A percentile compares a stretch with the other conserved stretches of the same genome.
These are phyloP conservation scores for Nyctanthes arbortristis DNA, from an alignment of 257 asterid genomes.

Conservation along the genomic window DNA sequence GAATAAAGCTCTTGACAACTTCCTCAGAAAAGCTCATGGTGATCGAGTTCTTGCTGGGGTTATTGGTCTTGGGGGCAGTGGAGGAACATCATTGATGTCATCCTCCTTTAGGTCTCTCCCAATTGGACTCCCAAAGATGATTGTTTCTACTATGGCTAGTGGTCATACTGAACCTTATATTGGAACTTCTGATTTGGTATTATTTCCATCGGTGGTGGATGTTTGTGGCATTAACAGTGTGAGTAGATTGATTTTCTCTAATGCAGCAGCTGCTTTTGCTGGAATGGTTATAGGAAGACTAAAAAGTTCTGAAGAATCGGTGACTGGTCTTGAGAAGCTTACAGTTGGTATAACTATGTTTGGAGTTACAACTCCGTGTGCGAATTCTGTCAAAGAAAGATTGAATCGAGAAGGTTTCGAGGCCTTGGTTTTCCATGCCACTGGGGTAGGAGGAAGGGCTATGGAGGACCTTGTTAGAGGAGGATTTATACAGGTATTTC, in stretches of 20 bases:
- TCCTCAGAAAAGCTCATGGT: slow-evolving; percentile 47
- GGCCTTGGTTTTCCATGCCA: slow-evolving; percentile 87
- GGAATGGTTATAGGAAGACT: slow-evolving; percentile 77
- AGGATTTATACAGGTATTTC: slow-evolving; percentile 81
- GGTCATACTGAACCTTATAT: slow-evolving; percentile 88
- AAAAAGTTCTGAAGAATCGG: slow-evolving; percentile 32
- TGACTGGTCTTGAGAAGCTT: slow-evolving; percentile 37
- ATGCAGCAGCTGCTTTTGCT: slow-evolving; percentile 85
- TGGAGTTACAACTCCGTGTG: slow-evolving; percentile 94
- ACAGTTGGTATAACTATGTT: slow-evolving; percentile 96
- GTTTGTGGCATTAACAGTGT: slow-evolving; percentile 89
- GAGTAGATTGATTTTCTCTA: slow-evolving; percentile 68
- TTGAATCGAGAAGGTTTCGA: slow-evolving; percentile 79
- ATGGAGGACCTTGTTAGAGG: slow-evolving; percentile 95
- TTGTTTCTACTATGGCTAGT: slow-evolving; percentile 91
- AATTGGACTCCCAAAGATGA: slow-evolving; percentile 76
- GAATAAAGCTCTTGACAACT: slow-evolving; percentile 58
- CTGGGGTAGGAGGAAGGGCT: slow-evolving; percentile 98
- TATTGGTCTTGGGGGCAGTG: slow-evolving; percentile 93
- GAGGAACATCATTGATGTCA: slow-evolving; percentile 88
- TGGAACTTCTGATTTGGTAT: slow-evolving; percentile 95
- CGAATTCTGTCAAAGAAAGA: slow-evolving; percentile 79
- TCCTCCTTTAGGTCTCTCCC: slow-evolving; percentile 86
- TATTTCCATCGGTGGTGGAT: slow-evolving; percentile 96
- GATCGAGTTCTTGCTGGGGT: slow-evolving; percentile 66